phyloP scores from a whole-genome alignment of 192 early-diverging fungal species.

The Gigaspora rosea region DNA sequence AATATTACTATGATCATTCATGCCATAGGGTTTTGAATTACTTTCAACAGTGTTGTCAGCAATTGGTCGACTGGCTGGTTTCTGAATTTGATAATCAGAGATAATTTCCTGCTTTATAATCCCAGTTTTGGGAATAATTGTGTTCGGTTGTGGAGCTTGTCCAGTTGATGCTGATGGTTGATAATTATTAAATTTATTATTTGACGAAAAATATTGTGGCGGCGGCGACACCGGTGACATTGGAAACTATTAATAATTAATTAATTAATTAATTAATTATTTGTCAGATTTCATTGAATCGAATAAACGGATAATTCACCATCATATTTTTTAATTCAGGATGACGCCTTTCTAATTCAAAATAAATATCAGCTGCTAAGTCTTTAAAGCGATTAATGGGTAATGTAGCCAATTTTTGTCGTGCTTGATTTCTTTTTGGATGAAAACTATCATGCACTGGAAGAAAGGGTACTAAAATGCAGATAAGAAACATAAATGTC shows the following conservation, averaged over 20 bases:
- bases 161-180: neutral
- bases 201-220: neutral
- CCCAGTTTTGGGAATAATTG: slow-evolving; percentile 24
- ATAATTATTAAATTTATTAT: neutral
- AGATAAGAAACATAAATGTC: neutral
- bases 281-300: too few relatives aligned
- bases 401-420: slow-evolving; percentile 93
- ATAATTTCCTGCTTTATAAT: slow-evolving; percentile 26
- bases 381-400: slow-evolving; percentile 86
- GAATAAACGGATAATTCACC: slow-evolving; percentile 32
- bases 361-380: slow-evolving; percentile 86
- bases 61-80: slow-evolving; percentile 17
- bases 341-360: slow-evolving; percentile 68
- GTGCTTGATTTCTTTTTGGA: slow-evolving; percentile 93
- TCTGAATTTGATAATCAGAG: slow-evolving; percentile 16
- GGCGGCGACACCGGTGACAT: neutral
- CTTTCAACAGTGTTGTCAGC: neutral
- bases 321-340: slow-evolving; percentile 50
- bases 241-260: neutral
- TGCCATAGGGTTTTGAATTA: neutral
- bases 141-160: slow-evolving; percentile 20
- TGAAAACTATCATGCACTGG: slow-evolving; percentile 87
- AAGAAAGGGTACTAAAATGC: slow-evolving; percentile 70
- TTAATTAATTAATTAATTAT: too few relatives aligned
- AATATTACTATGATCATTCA: slow-evolving; percentile 11